Percentiles rank a stretch among this genome's conserved stretches.
Conservation (phyloP, 2,329 filamentous ascomycete species). For the Pyrenochaeta sp. region DNA sequence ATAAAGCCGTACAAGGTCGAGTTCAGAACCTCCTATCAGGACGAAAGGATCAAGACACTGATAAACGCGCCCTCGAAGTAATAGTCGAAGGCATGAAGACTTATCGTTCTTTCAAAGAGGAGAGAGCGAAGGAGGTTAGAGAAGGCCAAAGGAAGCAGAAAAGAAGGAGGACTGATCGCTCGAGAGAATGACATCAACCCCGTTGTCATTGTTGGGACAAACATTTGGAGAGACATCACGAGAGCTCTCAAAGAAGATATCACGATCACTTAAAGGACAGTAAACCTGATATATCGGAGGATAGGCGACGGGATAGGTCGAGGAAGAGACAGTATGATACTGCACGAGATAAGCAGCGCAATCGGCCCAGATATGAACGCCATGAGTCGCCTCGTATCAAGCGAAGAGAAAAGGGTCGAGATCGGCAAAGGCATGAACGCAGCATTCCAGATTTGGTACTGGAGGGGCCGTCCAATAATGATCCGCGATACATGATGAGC, state of each 20-base stretch:
- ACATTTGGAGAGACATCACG: neutral
- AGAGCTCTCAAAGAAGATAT: neutral
- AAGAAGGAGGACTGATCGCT: neutral
- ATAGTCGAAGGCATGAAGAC: slow-evolving; percentile 29
- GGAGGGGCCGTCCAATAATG: neutral
- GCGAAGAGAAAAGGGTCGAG: too few species aligned
- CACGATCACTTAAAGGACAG: too few species aligned
- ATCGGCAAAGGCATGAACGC: neutral
- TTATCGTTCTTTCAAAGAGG: slow-evolving; percentile 24
- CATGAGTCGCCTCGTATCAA: too few species aligned
- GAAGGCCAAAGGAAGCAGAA: neutral
- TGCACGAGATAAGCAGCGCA: neutral
- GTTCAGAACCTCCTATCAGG: slow-evolving; percentile 22
- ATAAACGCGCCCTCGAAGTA: slow-evolving; percentile 26
- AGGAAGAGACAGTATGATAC: neutral
- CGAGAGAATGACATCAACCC: neutral
- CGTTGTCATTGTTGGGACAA: neutral
- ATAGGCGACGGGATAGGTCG: neutral
- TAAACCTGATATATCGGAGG: too few species aligned
- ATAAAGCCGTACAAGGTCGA: slow-evolving; percentile 20
- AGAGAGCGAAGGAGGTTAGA: slow-evolving; percentile 8
- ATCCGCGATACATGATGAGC: slow-evolving; percentile 8
- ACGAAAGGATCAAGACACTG: slow-evolving; percentile 15
- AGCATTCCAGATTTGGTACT: neutral
- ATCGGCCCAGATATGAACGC: neutral